A percentile compares a stretch with the other conserved stretches of the same genome.
Evolutionary conservation across 768 basidiomycete genomes (phyloP).

Genomic region (Udeniomyces megalosporus): DNA sequence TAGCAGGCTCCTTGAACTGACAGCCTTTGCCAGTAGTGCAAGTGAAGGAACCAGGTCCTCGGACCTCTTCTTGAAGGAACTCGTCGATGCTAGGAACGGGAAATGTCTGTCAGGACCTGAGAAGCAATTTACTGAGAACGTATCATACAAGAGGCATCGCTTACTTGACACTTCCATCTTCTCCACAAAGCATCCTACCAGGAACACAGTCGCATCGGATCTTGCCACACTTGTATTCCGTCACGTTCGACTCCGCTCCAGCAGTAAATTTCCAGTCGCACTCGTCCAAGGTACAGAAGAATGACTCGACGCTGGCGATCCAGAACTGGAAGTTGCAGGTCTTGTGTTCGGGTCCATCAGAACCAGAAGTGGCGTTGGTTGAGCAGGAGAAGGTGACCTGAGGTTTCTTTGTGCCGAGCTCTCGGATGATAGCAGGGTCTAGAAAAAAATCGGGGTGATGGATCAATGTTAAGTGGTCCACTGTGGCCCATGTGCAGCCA

Average conservation of each 20-base stretch:
- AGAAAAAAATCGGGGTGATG: not conserved
- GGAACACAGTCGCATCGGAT: slow-evolving; percentile 89
- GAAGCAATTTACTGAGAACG: not conserved
- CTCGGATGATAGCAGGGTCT: slow-evolving; percentile 16
- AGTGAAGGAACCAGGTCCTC: slow-evolving; percentile 73
- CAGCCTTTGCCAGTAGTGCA: slow-evolving; percentile 59
- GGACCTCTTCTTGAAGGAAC: slow-evolving; percentile 75
- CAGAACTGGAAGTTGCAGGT: slow-evolving; percentile 95
- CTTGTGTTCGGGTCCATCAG: slow-evolving; percentile 35
- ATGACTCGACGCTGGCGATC: slow-evolving; percentile 85
- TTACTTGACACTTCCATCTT: slow-evolving; percentile 75
- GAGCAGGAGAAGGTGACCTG: slow-evolving; percentile 90
- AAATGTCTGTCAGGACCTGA: not conserved
- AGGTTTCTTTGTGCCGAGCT: slow-evolving; percentile 39
- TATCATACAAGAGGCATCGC: too few species aligned
- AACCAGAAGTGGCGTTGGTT: slow-evolving; percentile 22
- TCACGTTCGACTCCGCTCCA: slow-evolving; percentile 48
- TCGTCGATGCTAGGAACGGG: slow-evolving; percentile 57
- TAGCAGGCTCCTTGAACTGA: slow-evolving; percentile 84
- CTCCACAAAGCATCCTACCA: slow-evolving; percentile 83
- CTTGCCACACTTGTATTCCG: slow-evolving; percentile 61
- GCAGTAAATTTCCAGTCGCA: slow-evolving; percentile 37
- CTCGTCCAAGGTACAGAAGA: slow-evolving; percentile 72
- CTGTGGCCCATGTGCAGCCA: not conserved
- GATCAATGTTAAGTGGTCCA: not conserved